A percentile compares a stretch with the other conserved stretches of the same genome.
These are phyloP conservation scores for Boechera stricta DNA, from an alignment of 345 rosid genomes.

Conservation along the genomic window DNA sequence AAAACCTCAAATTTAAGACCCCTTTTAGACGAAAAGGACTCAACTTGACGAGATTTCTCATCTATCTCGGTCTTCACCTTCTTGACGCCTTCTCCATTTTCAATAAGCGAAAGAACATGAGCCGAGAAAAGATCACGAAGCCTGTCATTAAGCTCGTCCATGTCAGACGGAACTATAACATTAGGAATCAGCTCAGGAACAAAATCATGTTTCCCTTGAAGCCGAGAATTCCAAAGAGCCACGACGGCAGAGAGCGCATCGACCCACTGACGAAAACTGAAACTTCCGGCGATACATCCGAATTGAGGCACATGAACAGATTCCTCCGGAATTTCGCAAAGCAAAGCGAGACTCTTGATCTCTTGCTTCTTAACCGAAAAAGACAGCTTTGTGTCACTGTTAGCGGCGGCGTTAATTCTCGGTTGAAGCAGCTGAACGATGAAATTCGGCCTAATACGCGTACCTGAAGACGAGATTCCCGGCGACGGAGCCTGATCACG, in stretches of 20 bases:
- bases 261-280: slow-evolving; percentile 53
- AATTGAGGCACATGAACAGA: not conserved
- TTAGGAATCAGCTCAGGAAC: slow-evolving; percentile 46
- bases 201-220: slow-evolving; percentile 44
- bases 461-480: slow-evolving; percentile 10
- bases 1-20: not conserved
- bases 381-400: not conserved
- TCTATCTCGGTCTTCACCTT: slow-evolving; percentile 47
- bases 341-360: slow-evolving; percentile 24
- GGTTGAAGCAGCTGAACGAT: slow-evolving; percentile 42
- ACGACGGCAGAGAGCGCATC: slow-evolving; percentile 52
- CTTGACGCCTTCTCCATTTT: slow-evolving; percentile 50
- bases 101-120: slow-evolving; percentile 48
- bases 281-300: slow-evolving; percentile 43
- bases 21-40: slow-evolving; percentile 1
- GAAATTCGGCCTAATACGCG: slow-evolving; percentile 34
- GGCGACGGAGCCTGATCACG: slow-evolving; percentile 32
- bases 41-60: slow-evolving; percentile 44
- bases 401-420: not conserved
- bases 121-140: slow-evolving; percentile 50
- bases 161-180: slow-evolving; percentile 50
- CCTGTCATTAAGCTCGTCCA: slow-evolving; percentile 48
- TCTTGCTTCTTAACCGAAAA: slow-evolving; percentile 8
- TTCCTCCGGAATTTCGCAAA: slow-evolving; percentile 36
- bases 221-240: slow-evolving; percentile 54